Base-by-base conservation (phyloP, 352 stramenopile species). In the Phytophthora brassicae region DNA sequence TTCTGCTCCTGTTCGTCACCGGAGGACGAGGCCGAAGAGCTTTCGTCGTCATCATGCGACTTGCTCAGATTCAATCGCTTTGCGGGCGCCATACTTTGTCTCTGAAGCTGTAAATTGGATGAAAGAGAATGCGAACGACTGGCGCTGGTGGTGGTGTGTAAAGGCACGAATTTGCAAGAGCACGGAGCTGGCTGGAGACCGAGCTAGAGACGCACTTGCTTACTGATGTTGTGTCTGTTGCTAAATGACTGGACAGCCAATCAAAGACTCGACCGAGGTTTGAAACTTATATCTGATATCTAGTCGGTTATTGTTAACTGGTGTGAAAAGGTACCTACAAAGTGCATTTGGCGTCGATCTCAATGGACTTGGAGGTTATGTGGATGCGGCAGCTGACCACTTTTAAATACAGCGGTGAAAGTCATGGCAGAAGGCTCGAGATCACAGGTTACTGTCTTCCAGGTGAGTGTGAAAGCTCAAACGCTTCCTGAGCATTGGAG, bases 11-110 rank as follows among this genome's bases (percentile, higher is more conserved):
- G 68, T 31, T 81, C 70, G 26, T 83, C 71, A 35, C 54, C 62
- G 5, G 70, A 78, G 39, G 68, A 81, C 24, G 72, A 74, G 33
- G 53, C 56, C 20, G 72, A 75, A 11, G 69, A 78, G 43, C 73
- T 71, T 45, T 75, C 56, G 36, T 78, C 55, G 17, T 65, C 68
- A 29, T 77, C 63, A 28, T 31, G 51, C 19, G 73, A 63, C 60
- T 74, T 77, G 68, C 74, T 86, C 51, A 90, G 56, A 70, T 90
- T 87, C 55, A 90, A 63, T 64, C 81, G 68, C 62, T 87, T 90
- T 59, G 66, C 66, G 26, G 67, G 64, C 33, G 75, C 71, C 81
- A 90, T 90, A 20, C 31, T 56, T 14, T 4, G 35, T 51, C 45
- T 62, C 16, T 53, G 26, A 26, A 36, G 24, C 17, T 49, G 19